A percentile compares a stretch with the other conserved stretches of the same genome.
Conservation (phyloP, 2,329 filamentous ascomycete species). For the Ramichloridium luteum region DNA sequence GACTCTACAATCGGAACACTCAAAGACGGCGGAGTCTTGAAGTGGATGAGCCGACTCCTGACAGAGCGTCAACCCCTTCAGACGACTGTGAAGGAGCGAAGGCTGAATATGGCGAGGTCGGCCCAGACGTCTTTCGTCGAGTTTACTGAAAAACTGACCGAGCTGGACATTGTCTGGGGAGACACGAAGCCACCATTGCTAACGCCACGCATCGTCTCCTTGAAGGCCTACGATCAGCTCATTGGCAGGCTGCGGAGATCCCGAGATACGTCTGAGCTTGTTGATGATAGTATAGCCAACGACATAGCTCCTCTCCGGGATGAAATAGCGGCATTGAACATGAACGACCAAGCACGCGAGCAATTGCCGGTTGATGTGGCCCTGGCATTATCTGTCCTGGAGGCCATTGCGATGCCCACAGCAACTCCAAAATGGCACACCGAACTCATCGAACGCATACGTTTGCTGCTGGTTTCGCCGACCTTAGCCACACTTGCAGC, state of each 20-base stretch:
- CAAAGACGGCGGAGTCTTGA: constrained; percentile 11
- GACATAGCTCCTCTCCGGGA: constrained; percentile 10
- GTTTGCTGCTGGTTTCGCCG: constrained; percentile 10
- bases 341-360: constrained; percentile 10
- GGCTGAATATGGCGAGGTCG: constrained; percentile 56
- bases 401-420: constrained; percentile 20
- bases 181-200: constrained; percentile 38
- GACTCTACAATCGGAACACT: constrained; percentile 48
- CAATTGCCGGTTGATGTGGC: constrained; percentile 33
- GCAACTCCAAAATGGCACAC: constrained; percentile 16
- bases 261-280: constrained; percentile 38
- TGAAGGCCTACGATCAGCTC: constrained; percentile 51
- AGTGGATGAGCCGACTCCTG: constrained; percentile 45
- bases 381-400: constrained; percentile 33
- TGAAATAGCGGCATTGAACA: constrained; percentile 6
- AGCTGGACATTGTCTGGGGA: constrained; percentile 48
- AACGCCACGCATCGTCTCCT: constrained; percentile 50
- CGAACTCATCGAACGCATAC: constrained; percentile 11
- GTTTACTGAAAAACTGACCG: constrained; percentile 34
- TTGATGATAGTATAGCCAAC: constrained; percentile 23
- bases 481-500: constrained; percentile 5
- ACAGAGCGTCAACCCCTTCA: constrained; percentile 34
- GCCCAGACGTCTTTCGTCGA: constrained; percentile 45
- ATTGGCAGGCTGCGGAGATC: constrained; percentile 35
- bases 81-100: constrained; percentile 49